Evolutionary conservation across 352 stramenopile genomes (phyloP).

Genomic region (Pythium biforme): DNA sequence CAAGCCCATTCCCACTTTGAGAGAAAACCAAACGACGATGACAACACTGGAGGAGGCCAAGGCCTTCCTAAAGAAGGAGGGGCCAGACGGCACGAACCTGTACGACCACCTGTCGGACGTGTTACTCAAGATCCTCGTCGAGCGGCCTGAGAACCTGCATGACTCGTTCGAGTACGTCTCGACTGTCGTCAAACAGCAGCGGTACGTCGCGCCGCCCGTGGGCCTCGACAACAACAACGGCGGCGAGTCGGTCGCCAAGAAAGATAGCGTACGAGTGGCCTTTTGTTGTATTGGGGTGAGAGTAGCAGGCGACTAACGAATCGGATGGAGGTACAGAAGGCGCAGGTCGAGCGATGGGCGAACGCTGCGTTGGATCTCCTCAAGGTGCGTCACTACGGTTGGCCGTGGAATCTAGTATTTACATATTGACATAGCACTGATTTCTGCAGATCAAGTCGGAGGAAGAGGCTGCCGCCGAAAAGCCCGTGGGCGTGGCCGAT

Average conservation of each 20-base stretch:
- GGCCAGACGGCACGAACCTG: slow-evolving; percentile 68
- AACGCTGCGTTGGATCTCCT: slow-evolving; percentile 61
- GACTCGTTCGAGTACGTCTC: slow-evolving; percentile 89
- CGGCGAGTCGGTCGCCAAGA: slow-evolving; percentile 40
- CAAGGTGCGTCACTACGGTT: slow-evolving; percentile 32
- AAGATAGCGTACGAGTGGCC: slow-evolving; percentile 45
- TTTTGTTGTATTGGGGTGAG: too few species aligned
- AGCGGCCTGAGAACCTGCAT: slow-evolving; percentile 81
- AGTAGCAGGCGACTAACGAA: neutral
- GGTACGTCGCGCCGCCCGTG: slow-evolving; percentile 36
- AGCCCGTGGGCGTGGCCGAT: slow-evolving; percentile 48
- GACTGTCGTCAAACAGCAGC: slow-evolving; percentile 79
- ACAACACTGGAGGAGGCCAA: slow-evolving; percentile 87
- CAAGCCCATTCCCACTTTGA: too few species aligned
- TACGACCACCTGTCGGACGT: slow-evolving; percentile 88
- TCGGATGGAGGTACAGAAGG: slow-evolving; percentile 32
- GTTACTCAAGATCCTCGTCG: slow-evolving; percentile 83
- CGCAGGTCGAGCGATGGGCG: slow-evolving; percentile 61
- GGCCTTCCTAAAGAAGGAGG: slow-evolving; percentile 85
- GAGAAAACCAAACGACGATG: slow-evolving; percentile 30
- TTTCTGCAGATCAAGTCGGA: slow-evolving; percentile 40
- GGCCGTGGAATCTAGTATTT: too few species aligned
- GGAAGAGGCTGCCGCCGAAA: slow-evolving; percentile 42
- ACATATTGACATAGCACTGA: neutral
- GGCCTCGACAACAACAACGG: slow-evolving; percentile 17